These are phyloP conservation scores for Zygnema circumcarinatum DNA, from an alignment of 139 green algal genomes.

Conservation along the genomic window DNA sequence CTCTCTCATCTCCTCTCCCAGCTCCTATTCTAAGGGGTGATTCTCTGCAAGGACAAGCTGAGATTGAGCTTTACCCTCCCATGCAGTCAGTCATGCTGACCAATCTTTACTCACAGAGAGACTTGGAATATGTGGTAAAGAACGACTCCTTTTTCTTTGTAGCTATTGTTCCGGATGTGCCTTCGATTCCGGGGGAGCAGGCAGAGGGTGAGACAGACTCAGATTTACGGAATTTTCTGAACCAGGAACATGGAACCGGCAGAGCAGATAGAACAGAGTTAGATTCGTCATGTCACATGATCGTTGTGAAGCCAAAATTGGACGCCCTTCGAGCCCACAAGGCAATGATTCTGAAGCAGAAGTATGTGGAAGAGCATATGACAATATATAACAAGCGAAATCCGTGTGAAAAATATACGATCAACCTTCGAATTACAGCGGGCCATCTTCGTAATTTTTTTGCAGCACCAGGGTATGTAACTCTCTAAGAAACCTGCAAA, in stretches of 20 bases:
- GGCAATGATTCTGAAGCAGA: constrained; percentile 17
- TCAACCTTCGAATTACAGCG: constrained; percentile 6
- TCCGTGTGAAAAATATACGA: constrained; percentile 4
- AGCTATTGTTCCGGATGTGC: neutral
- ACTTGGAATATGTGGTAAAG: neutral
- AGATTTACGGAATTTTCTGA: neutral
- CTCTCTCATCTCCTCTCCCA: too few relatives aligned
- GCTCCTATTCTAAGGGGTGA: neutral
- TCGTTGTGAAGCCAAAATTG: neutral
- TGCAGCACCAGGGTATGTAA: constrained; percentile 14
- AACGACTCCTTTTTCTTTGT: constrained; percentile 17
- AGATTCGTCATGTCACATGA: neutral
- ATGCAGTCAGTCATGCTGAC: neutral
- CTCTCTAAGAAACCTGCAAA: neutral
- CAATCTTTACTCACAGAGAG: constrained; percentile 14
- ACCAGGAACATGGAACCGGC: neutral
- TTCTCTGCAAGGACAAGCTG: neutral
- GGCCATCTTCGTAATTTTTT: constrained; percentile 14
- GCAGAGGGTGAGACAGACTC: neutral
- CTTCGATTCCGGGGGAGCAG: neutral
- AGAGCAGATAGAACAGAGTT: neutral
- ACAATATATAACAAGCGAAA: constrained; percentile 6
- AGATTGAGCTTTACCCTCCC: constrained; percentile 2
- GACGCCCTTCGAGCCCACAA: neutral
- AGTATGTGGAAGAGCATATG: constrained; percentile 25